Percentiles rank a stretch among this genome's conserved stretches.
phyloP scores from a whole-genome alignment of 1,139 yeast species.

The Saccharomyces hybrid region DNA sequence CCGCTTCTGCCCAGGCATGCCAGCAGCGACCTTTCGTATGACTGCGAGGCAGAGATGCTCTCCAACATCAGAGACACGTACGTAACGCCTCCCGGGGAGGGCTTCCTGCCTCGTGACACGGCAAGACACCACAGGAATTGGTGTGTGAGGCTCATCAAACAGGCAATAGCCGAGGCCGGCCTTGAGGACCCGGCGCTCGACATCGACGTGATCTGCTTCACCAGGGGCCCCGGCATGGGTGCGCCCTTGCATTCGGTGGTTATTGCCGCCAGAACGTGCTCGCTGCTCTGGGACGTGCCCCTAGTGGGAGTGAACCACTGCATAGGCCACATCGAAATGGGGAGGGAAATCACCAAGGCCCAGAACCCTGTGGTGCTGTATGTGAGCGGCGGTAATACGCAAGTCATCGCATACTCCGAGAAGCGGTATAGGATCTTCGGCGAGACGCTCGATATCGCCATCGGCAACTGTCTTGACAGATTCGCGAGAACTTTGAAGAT shows the following conservation, averaged over 20 bases:
- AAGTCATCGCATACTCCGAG: conserved; percentile 90
- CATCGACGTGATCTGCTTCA: conserved; percentile 85
- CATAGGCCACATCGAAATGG: conserved; percentile 98
- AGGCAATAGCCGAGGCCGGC: conserved; percentile 57
- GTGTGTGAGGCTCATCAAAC: conserved; percentile 74
- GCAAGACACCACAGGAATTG: conserved; percentile 94
- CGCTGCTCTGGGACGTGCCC: conserved; percentile 77
- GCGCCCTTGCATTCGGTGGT: conserved; percentile 94
- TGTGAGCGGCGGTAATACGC: conserved; percentile 98
- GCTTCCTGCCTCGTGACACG: conserved; percentile 90
- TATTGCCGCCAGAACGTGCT: conserved; percentile 79
- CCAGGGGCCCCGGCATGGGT: conserved; percentile 99
- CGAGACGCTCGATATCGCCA: conserved; percentile 92
- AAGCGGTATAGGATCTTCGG: conserved; percentile 93
- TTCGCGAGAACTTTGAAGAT: conserved; percentile 87
- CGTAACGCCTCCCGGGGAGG: conserved; percentile 95
- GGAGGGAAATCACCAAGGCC: conserved; percentile 94
- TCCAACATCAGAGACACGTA: conserved; percentile 91
- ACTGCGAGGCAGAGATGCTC: conserved; percentile 53
- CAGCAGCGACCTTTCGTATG: conserved; percentile 32
- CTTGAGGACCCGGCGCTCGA: conserved; percentile 42
- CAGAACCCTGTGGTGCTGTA: conserved; percentile 89
- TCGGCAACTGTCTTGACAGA: conserved; percentile 92
- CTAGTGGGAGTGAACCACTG: conserved; percentile 94
- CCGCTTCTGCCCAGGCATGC: conserved; percentile 41